Conservation (phyloP, 345 rosid genomes). For the Microthlaspi erraticum region DNA sequence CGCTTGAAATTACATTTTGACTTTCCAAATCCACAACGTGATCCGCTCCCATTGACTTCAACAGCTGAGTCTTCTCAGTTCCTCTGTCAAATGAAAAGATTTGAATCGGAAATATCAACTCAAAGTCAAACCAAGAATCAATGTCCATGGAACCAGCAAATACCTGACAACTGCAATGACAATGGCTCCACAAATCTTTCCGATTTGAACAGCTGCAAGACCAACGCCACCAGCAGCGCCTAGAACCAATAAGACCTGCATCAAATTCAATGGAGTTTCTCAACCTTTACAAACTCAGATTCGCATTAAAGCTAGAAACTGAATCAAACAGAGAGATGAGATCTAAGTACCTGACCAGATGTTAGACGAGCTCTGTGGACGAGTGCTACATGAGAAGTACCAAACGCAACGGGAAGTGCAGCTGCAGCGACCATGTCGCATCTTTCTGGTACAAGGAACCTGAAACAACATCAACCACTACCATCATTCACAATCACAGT, state of each 20-base stretch:
- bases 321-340: background rate
- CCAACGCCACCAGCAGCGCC: constrained; percentile 99
- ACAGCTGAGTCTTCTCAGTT: constrained; percentile 65
- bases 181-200: constrained; percentile 81
- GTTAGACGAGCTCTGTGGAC: constrained; percentile 77
- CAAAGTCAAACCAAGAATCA: constrained; percentile 5
- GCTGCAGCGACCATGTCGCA: constrained; percentile 85
- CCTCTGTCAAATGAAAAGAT: constrained; percentile 51
- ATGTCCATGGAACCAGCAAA: background rate
- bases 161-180: constrained; percentile 92
- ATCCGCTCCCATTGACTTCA: constrained; percentile 83
- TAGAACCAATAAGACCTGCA: constrained; percentile 82
- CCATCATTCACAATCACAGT: background rate
- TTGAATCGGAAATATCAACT: background rate
- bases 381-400: constrained; percentile 94
- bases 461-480: constrained; percentile 27
- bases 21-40: constrained; percentile 74
- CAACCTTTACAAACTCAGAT: constrained; percentile 17
- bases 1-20: constrained; percentile 68
- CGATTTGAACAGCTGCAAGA: constrained; percentile 89
- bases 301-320: background rate
- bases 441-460: constrained; percentile 75
- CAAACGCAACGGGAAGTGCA: constrained; percentile 93
- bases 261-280: background rate
- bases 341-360: constrained; percentile 65